Conservation (phyloP, 345 rosid species). For the Ceriops decandra region DNA sequence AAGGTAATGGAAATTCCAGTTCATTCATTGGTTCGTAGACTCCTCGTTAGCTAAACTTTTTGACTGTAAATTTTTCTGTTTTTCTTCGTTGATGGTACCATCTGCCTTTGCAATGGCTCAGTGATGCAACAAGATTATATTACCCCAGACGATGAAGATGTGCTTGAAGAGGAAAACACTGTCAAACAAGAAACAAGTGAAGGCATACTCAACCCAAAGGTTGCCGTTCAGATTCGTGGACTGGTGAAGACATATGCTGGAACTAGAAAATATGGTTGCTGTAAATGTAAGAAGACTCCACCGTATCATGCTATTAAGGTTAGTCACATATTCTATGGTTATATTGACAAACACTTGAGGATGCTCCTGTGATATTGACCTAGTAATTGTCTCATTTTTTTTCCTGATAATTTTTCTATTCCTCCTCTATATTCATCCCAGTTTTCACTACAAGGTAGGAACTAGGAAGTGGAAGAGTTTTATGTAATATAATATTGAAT, state of each 20-base stretch:
- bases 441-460: too few species aligned
- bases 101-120: constrained; percentile 70
- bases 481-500: too few species aligned
- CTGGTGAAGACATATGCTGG: constrained; percentile 78
- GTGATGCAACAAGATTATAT: constrained; percentile 47
- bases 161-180: constrained; percentile 68
- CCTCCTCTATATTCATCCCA: too few species aligned
- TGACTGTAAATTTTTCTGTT: constrained; percentile 11
- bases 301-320: constrained; percentile 84
- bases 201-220: constrained; percentile 44
- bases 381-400: too few species aligned
- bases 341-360: too few species aligned
- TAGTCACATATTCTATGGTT: constrained; percentile 5
- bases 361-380: too few species aligned
- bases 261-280: constrained; percentile 47
- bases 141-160: constrained; percentile 77
- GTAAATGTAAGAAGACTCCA: constrained; percentile 68
- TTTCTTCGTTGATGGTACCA: constrained; percentile 59
- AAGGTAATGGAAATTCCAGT: constrained; percentile 45
- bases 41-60: constrained; percentile 2
- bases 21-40: constrained; percentile 1
- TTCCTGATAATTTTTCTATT: too few species aligned
- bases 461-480: too few species aligned
- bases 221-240: constrained; percentile 83
- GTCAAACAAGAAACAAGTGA: constrained; percentile 56